A percentile compares a stretch with the other conserved stretches of the same genome.
Evolutionary conservation across 805 yeast species (phyloP).

Genomic region (Teunomyces kruisii): DNA sequence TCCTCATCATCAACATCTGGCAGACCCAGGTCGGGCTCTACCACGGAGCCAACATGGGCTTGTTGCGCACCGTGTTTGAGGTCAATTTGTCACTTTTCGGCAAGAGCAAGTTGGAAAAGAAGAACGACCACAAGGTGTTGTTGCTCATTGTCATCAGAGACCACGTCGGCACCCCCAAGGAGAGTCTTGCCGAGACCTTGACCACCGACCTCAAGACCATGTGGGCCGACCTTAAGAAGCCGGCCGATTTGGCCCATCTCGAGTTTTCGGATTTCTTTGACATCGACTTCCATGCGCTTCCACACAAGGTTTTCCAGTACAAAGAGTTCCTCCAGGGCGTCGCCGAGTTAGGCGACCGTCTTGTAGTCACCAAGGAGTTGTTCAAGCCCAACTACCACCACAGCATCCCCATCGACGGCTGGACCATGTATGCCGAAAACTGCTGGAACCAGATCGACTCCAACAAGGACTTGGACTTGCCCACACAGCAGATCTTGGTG

Average conservation of each 20-base stretch:
- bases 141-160: conserved; percentile 89
- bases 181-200: conserved; percentile 66
- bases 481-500: conserved; percentile 93
- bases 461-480: conserved; percentile 92
- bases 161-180: conserved; percentile 85
- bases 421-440: conserved; percentile 87
- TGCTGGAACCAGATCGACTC: conserved; percentile 94
- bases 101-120: conserved; percentile 46
- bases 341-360: conserved; percentile 59
- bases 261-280: conserved; percentile 78
- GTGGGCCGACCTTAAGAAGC: conserved; percentile 79
- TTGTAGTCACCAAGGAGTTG: conserved; percentile 43
- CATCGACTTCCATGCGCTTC: conserved; percentile 72
- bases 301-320: conserved; percentile 82
- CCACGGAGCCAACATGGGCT: conserved; percentile 97
- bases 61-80: conserved; percentile 92
- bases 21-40: conserved; percentile 95
- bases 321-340: conserved; percentile 68
- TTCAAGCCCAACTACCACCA: conserved; percentile 78
- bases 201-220: conserved; percentile 68
- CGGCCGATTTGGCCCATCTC: conserved; percentile 56
- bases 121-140: conserved; percentile 60
- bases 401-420: conserved; percentile 89
- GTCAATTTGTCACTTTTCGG: conserved; percentile 88
- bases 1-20: conserved; percentile 91